These are phyloP conservation scores for Helicocarpus griseus DNA, from an alignment of 2,329 filamentous ascomycete species.

Conservation along the genomic window DNA sequence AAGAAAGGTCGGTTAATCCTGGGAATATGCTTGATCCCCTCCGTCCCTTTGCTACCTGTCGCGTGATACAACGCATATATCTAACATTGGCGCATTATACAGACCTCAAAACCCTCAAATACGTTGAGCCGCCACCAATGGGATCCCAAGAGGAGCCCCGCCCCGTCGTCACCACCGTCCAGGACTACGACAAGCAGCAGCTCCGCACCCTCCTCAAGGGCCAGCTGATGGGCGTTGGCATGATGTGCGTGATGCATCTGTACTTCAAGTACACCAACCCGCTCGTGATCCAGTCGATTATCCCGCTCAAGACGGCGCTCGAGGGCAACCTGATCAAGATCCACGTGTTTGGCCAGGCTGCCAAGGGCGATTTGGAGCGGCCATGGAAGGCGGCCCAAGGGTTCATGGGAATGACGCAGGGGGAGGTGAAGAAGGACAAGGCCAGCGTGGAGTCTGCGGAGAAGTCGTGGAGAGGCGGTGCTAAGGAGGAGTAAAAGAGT, in stretches of 20 bases:
- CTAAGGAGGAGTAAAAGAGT: constrained; percentile 41
- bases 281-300: constrained; percentile 95
- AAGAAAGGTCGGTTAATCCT: constrained; percentile 83
- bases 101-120: constrained; percentile 98
- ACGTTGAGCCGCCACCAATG: constrained; percentile 91
- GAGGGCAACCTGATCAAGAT: constrained; percentile 97
- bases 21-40: no score
- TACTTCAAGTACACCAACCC: constrained; percentile 99
- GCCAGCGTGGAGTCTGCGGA: constrained; percentile 52
- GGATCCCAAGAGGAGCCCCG: constrained; percentile 91
- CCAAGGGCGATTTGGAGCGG: constrained; percentile 81
- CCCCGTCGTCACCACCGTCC: constrained; percentile 89
- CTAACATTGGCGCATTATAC: constrained; percentile 8
- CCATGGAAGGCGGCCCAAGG: constrained; percentile 85
- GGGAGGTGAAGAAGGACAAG: constrained; percentile 80
- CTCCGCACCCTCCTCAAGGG: constrained; percentile 76
- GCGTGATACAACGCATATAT: background rate
- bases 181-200: constrained; percentile 86
- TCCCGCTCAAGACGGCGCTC: constrained; percentile 89
- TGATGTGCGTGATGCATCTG: constrained; percentile 98
- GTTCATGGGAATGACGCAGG: constrained; percentile 63
- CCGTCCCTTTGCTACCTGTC: background rate
- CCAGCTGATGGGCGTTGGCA: constrained; percentile 90
- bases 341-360: constrained; percentile 77
- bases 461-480: constrained; percentile 41